phyloP scores from a whole-genome alignment of 139 green algal species.

The Pseudopediastrum boryanum region DNA sequence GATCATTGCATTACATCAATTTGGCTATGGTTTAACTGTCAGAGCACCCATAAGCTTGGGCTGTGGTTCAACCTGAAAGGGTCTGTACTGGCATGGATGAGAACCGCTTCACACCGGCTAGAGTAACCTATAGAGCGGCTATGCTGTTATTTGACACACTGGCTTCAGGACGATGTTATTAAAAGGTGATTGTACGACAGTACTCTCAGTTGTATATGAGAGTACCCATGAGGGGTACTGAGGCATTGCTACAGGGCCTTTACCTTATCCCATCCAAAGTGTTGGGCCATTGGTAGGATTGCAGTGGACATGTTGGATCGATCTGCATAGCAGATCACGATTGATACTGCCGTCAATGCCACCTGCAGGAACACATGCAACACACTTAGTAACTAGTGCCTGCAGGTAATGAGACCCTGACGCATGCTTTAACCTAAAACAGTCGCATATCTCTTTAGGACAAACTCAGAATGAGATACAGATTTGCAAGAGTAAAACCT shows the following conservation, averaged over 20 bases:
- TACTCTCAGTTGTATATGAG: not conserved
- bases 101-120: not conserved
- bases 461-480: too few species aligned
- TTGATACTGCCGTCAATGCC: slow-evolving; percentile 55
- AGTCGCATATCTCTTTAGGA: too few species aligned
- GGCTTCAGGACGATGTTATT: not conserved
- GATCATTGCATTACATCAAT: too few species aligned
- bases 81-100: too few species aligned
- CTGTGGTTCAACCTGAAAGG: too few species aligned
- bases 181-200: not conserved
- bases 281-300: slow-evolving; percentile 75
- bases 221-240: not conserved
- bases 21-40: too few species aligned
- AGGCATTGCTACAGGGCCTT: not conserved
- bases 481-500: too few species aligned
- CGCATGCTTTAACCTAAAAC: not conserved
- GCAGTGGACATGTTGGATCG: slow-evolving; percentile 78
- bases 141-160: not conserved
- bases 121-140: not conserved
- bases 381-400: not conserved
- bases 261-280: slow-evolving; percentile 74
- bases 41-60: too few species aligned
- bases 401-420: not conserved
- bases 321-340: slow-evolving; percentile 80
- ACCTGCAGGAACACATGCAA: slow-evolving; percentile 45